A percentile compares a stretch with the other conserved stretches of the same genome.
These are phyloP conservation scores for Opeltia flavorubescens DNA, from an alignment of 495 filamentous ascomycete species.

Conservation along the genomic window DNA sequence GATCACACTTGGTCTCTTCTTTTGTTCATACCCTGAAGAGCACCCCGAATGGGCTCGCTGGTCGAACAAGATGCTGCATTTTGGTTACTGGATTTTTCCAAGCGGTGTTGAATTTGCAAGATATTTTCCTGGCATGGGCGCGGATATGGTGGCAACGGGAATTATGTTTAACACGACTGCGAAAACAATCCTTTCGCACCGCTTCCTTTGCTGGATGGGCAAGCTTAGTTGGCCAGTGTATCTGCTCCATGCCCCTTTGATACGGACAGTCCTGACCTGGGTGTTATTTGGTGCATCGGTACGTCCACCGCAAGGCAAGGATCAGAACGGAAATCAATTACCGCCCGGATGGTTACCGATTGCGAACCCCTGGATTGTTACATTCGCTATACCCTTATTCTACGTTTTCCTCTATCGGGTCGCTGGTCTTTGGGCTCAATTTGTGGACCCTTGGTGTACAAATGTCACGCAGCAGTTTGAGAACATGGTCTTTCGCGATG, in stretches of 20 bases:
- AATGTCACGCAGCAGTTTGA: constrained; percentile 43
- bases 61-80: constrained; percentile 35
- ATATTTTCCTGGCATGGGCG: constrained; percentile 39
- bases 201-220: constrained; percentile 48
- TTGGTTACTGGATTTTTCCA: constrained; percentile 40
- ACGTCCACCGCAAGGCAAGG: constrained; percentile 27
- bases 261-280: constrained; percentile 48
- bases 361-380: constrained; percentile 29
- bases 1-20: constrained; percentile 36
- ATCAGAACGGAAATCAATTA: constrained; percentile 29
- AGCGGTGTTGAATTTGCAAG: constrained; percentile 33
- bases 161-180: constrained; percentile 44
- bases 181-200: constrained; percentile 41
- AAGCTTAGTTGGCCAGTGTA: constrained; percentile 57
- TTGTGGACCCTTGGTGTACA: constrained; percentile 51
- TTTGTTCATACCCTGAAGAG: constrained; percentile 45
- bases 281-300: constrained; percentile 46
- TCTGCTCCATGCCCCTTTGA: constrained; percentile 47
- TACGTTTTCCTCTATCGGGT: constrained; percentile 41
- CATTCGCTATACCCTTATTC: constrained; percentile 38
- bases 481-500: constrained; percentile 34
- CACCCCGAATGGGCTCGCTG: constrained; percentile 42
- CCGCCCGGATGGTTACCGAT: constrained; percentile 26
- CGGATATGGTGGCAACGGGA: constrained; percentile 40
- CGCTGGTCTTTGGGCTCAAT: constrained; percentile 46